A percentile compares a stretch with the other conserved stretches of the same genome.
phyloP scores from a whole-genome alignment of 2,329 filamentous ascomycete species.

The Lachnellula arida region DNA sequence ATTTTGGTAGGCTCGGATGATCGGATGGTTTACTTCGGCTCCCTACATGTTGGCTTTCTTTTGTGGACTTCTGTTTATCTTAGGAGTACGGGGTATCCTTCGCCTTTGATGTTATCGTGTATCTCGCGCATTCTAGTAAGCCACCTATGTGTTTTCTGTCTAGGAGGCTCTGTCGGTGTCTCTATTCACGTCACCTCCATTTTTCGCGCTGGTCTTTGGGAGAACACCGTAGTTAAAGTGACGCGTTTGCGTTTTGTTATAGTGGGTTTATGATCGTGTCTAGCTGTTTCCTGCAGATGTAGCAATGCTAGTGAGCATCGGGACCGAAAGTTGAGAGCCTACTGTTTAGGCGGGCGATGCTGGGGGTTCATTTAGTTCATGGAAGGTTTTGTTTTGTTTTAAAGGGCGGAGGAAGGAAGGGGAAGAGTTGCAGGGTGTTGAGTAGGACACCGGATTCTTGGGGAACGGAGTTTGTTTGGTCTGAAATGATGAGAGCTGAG shows the following conservation, averaged over 20 bases:
- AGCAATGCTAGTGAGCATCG: too few relatives aligned
- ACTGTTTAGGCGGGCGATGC: conserved; percentile 17
- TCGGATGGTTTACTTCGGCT: conserved; percentile 19
- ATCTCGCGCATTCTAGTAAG: conserved; percentile 48
- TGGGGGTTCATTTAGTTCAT: conserved; percentile 25
- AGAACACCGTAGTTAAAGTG: conserved; percentile 41
- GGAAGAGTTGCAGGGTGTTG: conserved; percentile 13
- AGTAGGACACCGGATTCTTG: background rate
- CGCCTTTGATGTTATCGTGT: conserved; percentile 51
- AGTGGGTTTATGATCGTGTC: too few relatives aligned
- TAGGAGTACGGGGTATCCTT: conserved; percentile 39
- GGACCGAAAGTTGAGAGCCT: conserved; percentile 31
- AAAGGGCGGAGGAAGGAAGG: conserved; percentile 14
- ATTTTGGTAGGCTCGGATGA: conserved; percentile 16
- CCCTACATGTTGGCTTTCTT: conserved; percentile 15
- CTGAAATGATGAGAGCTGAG: too few relatives aligned
- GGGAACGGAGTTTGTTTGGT: too few relatives aligned
- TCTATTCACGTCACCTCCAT: conserved; percentile 37
- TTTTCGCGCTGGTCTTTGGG: conserved; percentile 40
- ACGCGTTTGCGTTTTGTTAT: too few relatives aligned
- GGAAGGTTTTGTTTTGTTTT: conserved; percentile 27
- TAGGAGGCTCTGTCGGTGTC: conserved; percentile 36
- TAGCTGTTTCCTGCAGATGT: too few relatives aligned
- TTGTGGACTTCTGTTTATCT: conserved; percentile 38
- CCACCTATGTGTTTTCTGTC: conserved; percentile 47